Evolutionary conservation across 177 flowering plant species (phyloP), one percentile per base, ranked within the genome.

Genomic region (Vitis hybrid): DNA sequence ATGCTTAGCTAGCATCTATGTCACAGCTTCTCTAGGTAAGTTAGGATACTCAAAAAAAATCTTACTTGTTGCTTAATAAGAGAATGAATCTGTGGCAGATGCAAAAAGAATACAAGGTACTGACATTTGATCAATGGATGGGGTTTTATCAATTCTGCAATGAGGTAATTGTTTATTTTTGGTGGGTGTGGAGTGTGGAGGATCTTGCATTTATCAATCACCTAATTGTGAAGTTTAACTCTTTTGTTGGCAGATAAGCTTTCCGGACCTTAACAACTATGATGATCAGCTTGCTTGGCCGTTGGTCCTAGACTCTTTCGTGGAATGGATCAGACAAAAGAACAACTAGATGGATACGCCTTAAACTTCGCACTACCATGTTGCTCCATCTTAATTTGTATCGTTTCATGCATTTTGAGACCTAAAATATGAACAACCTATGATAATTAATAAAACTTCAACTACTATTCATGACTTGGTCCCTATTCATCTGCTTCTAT

Each of bases 111-210:
- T 90, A 90, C 77, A 90, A 86, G 84, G 89, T 81, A 49, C 81
- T 92, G 54, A 90, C 81, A 79, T 71, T 81, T 90, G 98, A 93
- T 67, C 98, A 93, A 69, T 93, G 98, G 98, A 75, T 76, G 76
- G 78, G 80, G 45, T 83, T 93, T 73, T 77, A 74, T 54, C 80
- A 85, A 26, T 93, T 93, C 69, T 90, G 88, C 79, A 72, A 83
- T n/a, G 94, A 92, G 91, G 96, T 90, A 34, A 51, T 14, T 2
- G 12, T 68, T 48, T 20, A 0, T 31, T 45, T 26, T 50, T 54
- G 39, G 1, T 34, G 55, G 45, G 45, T 34, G 45, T 34, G 45
- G 8, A 5, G 0, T 2, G 29, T 26, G 29, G 29, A 26, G 29
- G 29, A 26, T 26, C 3, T 26, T 10, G 19, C 10, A 1, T 49